Evolutionary conservation across 768 basidiomycete species (phyloP), one percentile per base, ranked within the genome.

Genomic region (Suillus alpinus): DNA sequence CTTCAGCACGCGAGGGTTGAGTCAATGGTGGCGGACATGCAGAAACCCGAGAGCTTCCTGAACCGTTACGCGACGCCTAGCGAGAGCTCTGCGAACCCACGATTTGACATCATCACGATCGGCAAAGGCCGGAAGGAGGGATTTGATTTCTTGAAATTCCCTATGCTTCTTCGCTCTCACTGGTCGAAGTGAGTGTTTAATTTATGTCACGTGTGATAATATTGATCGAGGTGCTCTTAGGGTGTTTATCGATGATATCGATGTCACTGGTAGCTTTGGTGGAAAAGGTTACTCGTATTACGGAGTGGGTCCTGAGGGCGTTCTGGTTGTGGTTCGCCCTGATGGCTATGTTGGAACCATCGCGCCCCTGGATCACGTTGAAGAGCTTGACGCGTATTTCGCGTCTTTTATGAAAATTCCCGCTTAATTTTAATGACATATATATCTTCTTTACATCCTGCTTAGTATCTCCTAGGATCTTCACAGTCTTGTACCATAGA

Each of bases 321-420:
- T 63, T 6, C 57, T 75, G 18, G 66, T 70, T 43, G 68, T 66
- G 3, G 73, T 75, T 36, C 71, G 73, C 29, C 72, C 71, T 9
- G 73, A 73, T 34, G 88, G 88, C 16, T 88, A 88, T 59, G 79
- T 91, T 34, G 86, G 84, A 3, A 77, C 76, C 65, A 74, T 89
- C 36, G 78, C 78, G 1, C 81, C 87, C 0, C 71, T 89, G 44
- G 68, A 76, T 32, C 63, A 77, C 9, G 56, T 67, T 26, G 67
- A 72, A 13, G 67, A 66, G 1, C 57, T 89, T 39, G 69, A 77
- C 34, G 43, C 44, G 0, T 89, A 88, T 70, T 86, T 89, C 57
- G 63, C 70, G 0, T 64, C 63, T 6, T 86, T 87, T 52, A 66
- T 72, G 73, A 65, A 57, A 40, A 26, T 29, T 46, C 62, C 26